A percentile compares a stretch with the other conserved stretches of the same genome.
These are phyloP conservation scores for Pseudozyma flocculosa DNA, from an alignment of 1,284 basidiomycete species.

Conservation along the genomic window DNA sequence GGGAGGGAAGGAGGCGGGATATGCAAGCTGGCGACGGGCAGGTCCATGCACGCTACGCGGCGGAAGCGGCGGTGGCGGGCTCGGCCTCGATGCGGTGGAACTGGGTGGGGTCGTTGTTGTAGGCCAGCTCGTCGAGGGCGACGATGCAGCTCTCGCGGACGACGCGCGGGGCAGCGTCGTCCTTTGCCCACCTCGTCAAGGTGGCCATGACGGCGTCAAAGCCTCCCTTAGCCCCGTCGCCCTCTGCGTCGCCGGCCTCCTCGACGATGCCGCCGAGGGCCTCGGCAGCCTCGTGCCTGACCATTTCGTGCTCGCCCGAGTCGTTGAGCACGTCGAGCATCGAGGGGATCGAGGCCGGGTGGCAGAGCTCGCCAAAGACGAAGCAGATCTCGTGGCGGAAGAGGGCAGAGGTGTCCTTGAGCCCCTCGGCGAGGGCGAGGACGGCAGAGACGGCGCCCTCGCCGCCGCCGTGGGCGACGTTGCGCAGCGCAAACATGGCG, in stretches of 20 bases:
- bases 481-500: constrained; percentile 93
- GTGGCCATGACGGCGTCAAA: constrained; percentile 69
- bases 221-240: constrained; percentile 56
- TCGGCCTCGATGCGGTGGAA: constrained; percentile 50
- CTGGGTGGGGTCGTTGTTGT: constrained; percentile 58
- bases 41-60: too few species aligned
- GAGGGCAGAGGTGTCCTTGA: constrained; percentile 61
- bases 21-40: too few species aligned
- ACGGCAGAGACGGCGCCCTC: constrained; percentile 66
- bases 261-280: constrained; percentile 94
- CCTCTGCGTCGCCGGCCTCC: constrained; percentile 62
- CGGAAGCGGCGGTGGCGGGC: too few species aligned
- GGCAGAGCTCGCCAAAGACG: constrained; percentile 95
- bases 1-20: too few species aligned
- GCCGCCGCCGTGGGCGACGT: constrained; percentile 47
- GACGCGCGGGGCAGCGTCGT: constrained; percentile 77
- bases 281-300: constrained; percentile 97
- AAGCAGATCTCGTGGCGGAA: constrained; percentile 49
- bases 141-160: constrained; percentile 95
- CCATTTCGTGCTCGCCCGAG: constrained; percentile 85
- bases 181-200: constrained; percentile 79
- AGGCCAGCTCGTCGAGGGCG: constrained; percentile 70
- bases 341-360: constrained; percentile 81
- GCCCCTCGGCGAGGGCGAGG: constrained; percentile 84
- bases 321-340: constrained; percentile 77